These are phyloP conservation scores for Trichophyton benhamiae DNA, from an alignment of 2,329 filamentous ascomycete genomes.

Conservation along the genomic window DNA sequence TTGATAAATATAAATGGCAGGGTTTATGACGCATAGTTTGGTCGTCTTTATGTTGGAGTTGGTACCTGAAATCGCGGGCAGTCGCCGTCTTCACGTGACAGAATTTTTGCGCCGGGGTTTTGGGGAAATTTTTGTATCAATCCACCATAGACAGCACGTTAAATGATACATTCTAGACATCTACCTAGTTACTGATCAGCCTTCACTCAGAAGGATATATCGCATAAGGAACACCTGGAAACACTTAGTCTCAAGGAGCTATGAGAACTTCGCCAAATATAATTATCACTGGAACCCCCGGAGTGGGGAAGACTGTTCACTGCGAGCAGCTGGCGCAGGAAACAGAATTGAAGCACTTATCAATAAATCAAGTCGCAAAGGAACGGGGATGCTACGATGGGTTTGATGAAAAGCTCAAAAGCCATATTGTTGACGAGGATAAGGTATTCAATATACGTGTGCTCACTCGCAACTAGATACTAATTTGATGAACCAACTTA, in stretches of 20 bases:
- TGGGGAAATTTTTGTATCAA: background rate
- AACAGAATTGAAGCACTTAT: conserved; percentile 68
- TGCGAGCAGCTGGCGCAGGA: conserved; percentile 66
- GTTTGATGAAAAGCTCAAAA: conserved; percentile 72
- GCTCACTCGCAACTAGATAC: background rate
- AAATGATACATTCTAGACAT: background rate
- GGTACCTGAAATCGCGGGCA: no score
- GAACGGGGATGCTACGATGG: conserved; percentile 77
- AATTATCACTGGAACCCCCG: conserved; percentile 87
- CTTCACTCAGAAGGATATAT: background rate
- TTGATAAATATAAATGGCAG: no score
- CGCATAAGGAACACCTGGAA: background rate
- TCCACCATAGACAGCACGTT: background rate
- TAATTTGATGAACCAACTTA: conserved; percentile 8
- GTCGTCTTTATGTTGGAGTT: no score
- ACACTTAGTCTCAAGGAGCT: conserved; percentile 5
- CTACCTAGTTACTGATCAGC: background rate
- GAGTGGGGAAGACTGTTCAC: conserved; percentile 90
- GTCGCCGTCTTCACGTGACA: no score
- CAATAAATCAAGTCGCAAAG: conserved; percentile 85
- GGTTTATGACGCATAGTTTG: no score
- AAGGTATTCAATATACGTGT: conserved; percentile 47
- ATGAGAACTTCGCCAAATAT: conserved; percentile 59
- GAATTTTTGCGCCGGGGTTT: background rate
- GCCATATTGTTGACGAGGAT: conserved; percentile 93